These are phyloP conservation scores for Corchorus capsularis DNA, from an alignment of 345 rosid species.

Conservation along the genomic window DNA sequence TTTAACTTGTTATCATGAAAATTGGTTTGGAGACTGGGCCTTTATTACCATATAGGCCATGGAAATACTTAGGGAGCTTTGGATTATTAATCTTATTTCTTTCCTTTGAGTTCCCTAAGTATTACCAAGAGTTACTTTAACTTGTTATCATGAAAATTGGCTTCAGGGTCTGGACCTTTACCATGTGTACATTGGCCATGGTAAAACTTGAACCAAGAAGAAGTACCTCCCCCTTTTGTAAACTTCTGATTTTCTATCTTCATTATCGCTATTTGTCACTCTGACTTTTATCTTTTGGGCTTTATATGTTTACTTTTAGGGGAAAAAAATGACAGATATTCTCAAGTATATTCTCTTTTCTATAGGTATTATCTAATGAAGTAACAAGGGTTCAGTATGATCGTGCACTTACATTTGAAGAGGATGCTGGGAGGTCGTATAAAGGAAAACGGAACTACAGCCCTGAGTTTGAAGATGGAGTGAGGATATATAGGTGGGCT, in stretches of 20 bases:
- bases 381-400: slow-evolving; percentile 65
- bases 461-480: slow-evolving; percentile 50
- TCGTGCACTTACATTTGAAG: slow-evolving; percentile 46
- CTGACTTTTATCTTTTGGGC: background rate
- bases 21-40: slow-evolving; percentile 1
- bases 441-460: slow-evolving; percentile 35
- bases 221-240: background rate
- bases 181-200: background rate
- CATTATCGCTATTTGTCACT: background rate
- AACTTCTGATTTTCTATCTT: background rate
- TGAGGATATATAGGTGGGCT: slow-evolving; percentile 59
- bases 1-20: background rate
- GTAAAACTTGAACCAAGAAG: background rate
- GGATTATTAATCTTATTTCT: background rate
- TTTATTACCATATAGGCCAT: background rate
- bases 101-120: background rate
- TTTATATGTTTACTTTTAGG: background rate
- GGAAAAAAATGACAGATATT: background rate
- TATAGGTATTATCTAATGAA: slow-evolving; percentile 79
- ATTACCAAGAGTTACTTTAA: background rate
- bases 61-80: background rate
- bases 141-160: background rate
- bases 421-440: slow-evolving; percentile 37
- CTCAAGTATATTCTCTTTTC: slow-evolving; percentile 13
- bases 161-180: slow-evolving; percentile 4